Percentiles rank a stretch among this genome's conserved stretches.
phyloP scores from a whole-genome alignment of 2,329 filamentous ascomycete species.

The Lachnellula arida region DNA sequence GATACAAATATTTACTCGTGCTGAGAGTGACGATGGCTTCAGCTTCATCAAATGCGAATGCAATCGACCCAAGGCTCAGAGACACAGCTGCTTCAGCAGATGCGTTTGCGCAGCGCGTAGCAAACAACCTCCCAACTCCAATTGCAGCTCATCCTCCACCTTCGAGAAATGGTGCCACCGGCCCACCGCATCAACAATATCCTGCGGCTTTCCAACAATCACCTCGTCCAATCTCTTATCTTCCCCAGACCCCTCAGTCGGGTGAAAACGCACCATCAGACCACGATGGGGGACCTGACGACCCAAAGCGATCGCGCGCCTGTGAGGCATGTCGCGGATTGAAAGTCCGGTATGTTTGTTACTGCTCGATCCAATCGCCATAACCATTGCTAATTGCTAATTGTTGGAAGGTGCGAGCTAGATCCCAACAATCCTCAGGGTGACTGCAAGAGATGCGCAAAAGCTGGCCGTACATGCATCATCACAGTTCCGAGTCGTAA shows the following conservation, averaged over 20 bases:
- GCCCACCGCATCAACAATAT: slow-evolving; percentile 9
- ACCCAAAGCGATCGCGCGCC: slow-evolving; percentile 34
- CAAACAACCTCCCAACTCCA: slow-evolving; percentile 2
- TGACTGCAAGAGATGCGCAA: slow-evolving; percentile 38
- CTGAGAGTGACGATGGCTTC: neutral
- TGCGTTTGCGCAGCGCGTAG: neutral
- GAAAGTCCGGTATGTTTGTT: slow-evolving; percentile 35
- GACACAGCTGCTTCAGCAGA: neutral
- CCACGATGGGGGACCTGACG: slow-evolving; percentile 18
- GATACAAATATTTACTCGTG: too few species aligned
- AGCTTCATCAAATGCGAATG: neutral
- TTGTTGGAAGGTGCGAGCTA: slow-evolving; percentile 31
- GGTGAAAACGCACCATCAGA: slow-evolving; percentile 9
- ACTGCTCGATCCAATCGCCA: neutral
- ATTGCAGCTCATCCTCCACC: slow-evolving; percentile 7
- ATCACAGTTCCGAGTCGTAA: slow-evolving; percentile 39
- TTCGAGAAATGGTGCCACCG: slow-evolving; percentile 5
- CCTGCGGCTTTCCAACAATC: slow-evolving; percentile 5
- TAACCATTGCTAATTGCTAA: neutral
- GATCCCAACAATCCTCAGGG: slow-evolving; percentile 31
- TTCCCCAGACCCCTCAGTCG: slow-evolving; percentile 26
- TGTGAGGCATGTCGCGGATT: slow-evolving; percentile 40
- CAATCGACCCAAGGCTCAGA: neutral
- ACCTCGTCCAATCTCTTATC: slow-evolving; percentile 8
- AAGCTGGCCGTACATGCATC: slow-evolving; percentile 36